Evolutionary conservation across 768 basidiomycete genomes (phyloP), one percentile per base, ranked within the genome.

Genomic region (Lactifluus subvellereus): DNA sequence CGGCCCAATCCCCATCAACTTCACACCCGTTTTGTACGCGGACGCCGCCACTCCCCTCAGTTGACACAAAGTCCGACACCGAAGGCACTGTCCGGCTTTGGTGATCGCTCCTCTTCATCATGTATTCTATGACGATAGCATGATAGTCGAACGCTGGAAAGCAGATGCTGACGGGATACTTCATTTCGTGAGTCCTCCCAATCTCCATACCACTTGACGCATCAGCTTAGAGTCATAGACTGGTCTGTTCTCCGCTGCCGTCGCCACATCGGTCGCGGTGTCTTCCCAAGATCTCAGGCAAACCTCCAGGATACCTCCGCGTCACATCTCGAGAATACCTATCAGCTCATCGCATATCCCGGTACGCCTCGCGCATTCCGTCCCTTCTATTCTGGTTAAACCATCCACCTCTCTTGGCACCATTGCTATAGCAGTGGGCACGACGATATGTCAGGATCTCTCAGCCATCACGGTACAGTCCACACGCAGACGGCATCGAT

Each of bases 401-500:
- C 59, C 59, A n/a, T 40, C 38, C 8, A 30, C 42, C 30, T 33
- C 18, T 56, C 5, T 33, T 56, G 54, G 42, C 54, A 27, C 27
- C 27, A 3, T 27, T 27, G 27, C 27, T 27, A 27, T 27, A 3
- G 27, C 27, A 27, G 27, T 27, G 27, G 27, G 27, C 2, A 2
- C 27, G 27, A 27, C 27, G 27, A 27, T 27, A 27, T 27, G 27
- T 27, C 27, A 27, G 27, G 27, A 27, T 27, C 27, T 2, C 57
- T 11, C 49, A 40, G 49, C 54, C 42, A 7, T 8, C 30, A 4
- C 49, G 37, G 7, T 42, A 8, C 48, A 59, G 57, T 27, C 57
- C 49, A 11, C 38, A 59, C 27, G 27, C 49, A 59, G 38, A 33
- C 57, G 38, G 57, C 57, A 13, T 32, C 35, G 47, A 40, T 58